Percentiles rank a stretch among this genome's conserved stretches.
These are phyloP conservation scores for Balamuthia mandrillaris DNA, from an alignment of 208 protist species.

Conservation along the genomic window DNA sequence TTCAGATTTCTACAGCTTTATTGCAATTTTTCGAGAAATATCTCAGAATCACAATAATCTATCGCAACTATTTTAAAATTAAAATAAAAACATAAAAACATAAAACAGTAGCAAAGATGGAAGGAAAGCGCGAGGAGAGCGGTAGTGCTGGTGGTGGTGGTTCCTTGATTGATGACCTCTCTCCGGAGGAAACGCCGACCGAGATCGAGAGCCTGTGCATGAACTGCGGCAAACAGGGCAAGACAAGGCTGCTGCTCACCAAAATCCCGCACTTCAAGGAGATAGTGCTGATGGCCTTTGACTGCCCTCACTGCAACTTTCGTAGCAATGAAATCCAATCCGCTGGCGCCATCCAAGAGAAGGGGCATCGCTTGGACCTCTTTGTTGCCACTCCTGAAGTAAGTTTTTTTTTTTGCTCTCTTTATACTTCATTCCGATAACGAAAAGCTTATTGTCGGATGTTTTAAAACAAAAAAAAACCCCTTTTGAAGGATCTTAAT, in stretches of 20 bases:
- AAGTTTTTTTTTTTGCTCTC: no score
- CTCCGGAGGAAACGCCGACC: slow-evolving; percentile 31
- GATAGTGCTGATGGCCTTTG: slow-evolving; percentile 67
- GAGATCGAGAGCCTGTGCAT: slow-evolving; percentile 72
- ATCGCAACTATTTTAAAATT: no score
- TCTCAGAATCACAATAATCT: no score
- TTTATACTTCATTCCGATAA: no score
- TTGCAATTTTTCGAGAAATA: no score
- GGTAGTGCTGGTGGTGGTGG: no score
- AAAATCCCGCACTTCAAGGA: slow-evolving; percentile 70
- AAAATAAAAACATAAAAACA: no score
- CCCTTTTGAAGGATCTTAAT: slow-evolving; percentile 63
- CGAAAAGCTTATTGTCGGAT: slow-evolving; percentile 16
- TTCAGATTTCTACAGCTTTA: no score
- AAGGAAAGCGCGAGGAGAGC: no score
- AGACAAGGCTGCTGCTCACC: slow-evolving; percentile 69
- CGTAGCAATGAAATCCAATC: slow-evolving; percentile 60
- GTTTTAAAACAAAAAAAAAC: no score
- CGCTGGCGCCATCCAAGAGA: slow-evolving; percentile 46
- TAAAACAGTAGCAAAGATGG: no score
- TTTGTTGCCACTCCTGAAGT: slow-evolving; percentile 3
- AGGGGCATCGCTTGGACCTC: slow-evolving; percentile 54
- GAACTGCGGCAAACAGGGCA: slow-evolving; percentile 70
- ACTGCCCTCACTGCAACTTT: slow-evolving; percentile 74
- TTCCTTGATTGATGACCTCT: neutral